Evolutionary conservation across 2,329 filamentous ascomycete genomes (phyloP).

Genomic region (Colletotrichum musae): DNA sequence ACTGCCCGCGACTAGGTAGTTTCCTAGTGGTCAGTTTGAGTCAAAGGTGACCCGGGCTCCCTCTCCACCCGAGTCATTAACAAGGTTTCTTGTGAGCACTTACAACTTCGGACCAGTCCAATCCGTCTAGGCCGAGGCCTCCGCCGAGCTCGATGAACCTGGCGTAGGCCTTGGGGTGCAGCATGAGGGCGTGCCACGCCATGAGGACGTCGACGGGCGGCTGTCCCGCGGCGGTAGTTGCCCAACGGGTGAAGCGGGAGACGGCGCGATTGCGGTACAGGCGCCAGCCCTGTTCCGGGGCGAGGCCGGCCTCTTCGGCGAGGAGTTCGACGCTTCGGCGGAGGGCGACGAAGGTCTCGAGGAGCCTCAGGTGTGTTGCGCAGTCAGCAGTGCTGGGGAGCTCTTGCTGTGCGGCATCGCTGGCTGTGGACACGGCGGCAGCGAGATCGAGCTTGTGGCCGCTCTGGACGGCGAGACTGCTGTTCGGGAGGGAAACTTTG

Average conservation of each 20-base stretch:
- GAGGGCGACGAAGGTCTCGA: conserved; percentile 71
- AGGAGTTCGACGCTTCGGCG: conserved; percentile 48
- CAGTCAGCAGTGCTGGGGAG: conserved; percentile 52
- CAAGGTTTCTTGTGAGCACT: conserved; percentile 1
- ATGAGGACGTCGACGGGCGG: conserved; percentile 52
- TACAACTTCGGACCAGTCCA: conserved; percentile 33
- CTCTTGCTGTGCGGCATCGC: background rate
- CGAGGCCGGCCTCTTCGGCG: conserved; percentile 27
- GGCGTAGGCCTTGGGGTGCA: conserved; percentile 48
- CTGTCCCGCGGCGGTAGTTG: background rate
- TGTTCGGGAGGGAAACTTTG: background rate
- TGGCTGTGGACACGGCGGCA: background rate
- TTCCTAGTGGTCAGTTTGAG: background rate
- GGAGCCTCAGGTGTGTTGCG: conserved; percentile 72
- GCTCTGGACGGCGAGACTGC: conserved; percentile 13
- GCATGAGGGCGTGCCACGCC: conserved; percentile 54
- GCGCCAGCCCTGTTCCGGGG: conserved; percentile 44
- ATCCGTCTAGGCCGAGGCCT: conserved; percentile 19
- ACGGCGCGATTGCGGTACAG: conserved; percentile 47
- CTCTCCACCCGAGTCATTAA: background rate
- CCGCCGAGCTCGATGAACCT: conserved; percentile 31
- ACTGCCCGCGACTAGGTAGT: conserved; percentile 6
- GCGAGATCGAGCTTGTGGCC: conserved; percentile 16
- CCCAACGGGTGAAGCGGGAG: conserved; percentile 44
- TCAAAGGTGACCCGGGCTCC: background rate